Conservation (phyloP, 495 filamentous ascomycete genomes). For the Xylaria grammica region DNA sequence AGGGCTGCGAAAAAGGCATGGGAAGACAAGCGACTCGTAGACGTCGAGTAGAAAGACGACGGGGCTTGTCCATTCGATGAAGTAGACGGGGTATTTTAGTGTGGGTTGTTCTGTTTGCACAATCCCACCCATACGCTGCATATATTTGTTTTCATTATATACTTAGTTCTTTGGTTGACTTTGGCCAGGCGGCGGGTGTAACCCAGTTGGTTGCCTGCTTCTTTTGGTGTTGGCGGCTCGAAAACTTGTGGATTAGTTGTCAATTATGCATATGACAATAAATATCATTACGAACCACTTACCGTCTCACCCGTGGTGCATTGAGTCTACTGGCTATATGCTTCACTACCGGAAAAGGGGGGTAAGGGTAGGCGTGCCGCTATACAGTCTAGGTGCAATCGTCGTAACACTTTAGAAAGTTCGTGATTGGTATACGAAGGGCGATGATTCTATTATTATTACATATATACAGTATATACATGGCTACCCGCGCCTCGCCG, state of each 20-base stretch:
- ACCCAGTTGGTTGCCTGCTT: not conserved
- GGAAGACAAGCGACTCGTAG: constrained; percentile 49
- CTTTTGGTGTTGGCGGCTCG: not conserved
- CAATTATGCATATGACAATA: not conserved
- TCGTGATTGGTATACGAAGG: too few relatives aligned
- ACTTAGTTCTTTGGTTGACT: not conserved
- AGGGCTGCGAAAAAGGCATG: constrained; percentile 75
- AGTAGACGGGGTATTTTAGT: not conserved
- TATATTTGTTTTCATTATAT: constrained; percentile 8
- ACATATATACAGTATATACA: too few relatives aligned
- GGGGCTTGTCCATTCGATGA: constrained; percentile 2
- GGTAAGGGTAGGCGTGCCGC: too few relatives aligned
- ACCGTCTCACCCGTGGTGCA: not conserved
- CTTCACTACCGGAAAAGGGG: too few relatives aligned
- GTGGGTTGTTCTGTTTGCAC: not conserved
- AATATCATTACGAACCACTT: constrained; percentile 1
- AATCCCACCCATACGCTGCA: not conserved
- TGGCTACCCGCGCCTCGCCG: too few relatives aligned
- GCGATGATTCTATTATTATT: too few relatives aligned
- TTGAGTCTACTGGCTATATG: too few relatives aligned
- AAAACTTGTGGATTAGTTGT: not conserved
- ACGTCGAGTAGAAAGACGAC: constrained; percentile 34
- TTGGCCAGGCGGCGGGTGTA: too few relatives aligned
- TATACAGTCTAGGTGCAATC: too few relatives aligned
- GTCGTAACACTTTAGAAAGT: too few relatives aligned